Conservation (phyloP, 1,139 yeast species). For the Candida sojae region DNA sequence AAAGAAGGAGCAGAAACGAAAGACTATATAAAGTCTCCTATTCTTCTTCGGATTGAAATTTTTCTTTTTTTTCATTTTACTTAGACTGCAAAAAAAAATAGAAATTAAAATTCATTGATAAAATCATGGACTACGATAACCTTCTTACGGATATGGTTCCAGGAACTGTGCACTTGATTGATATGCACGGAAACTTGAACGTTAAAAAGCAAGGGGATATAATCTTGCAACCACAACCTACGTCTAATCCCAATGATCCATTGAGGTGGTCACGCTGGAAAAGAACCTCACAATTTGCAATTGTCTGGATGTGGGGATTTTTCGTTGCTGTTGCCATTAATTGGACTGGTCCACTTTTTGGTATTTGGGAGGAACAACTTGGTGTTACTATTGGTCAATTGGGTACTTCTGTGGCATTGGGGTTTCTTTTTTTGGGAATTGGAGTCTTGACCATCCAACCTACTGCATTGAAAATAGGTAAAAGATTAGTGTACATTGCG, state of each 20-base stretch:
- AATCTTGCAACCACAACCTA: conserved; percentile 30
- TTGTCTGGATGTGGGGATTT: conserved; percentile 17
- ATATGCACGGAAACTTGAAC: conserved; percentile 20
- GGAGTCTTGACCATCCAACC: conserved; percentile 44
- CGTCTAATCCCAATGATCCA: conserved; percentile 27
- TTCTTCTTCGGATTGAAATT: too few relatives aligned
- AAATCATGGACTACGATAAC: neutral
- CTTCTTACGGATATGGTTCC: conserved; percentile 16
- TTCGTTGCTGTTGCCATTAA: conserved; percentile 42
- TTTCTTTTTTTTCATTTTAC: too few relatives aligned
- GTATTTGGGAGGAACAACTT: conserved; percentile 27
- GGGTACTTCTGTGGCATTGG: conserved; percentile 32
- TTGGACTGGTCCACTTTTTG: conserved; percentile 44
- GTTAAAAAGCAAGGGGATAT: conserved; percentile 23
- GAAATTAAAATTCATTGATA: too few relatives aligned
- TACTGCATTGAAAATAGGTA: conserved; percentile 41
- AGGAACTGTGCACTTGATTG: conserved; percentile 29
- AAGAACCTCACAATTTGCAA: conserved; percentile 16
- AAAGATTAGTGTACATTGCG: conserved; percentile 36
- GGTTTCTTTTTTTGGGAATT: conserved; percentile 36
- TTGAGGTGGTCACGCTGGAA: conserved; percentile 25
- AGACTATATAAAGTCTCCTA: too few relatives aligned
- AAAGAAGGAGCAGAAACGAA: too few relatives aligned
- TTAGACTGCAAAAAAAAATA: too few relatives aligned
- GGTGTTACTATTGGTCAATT: conserved; percentile 22